Evolutionary conservation across 805 yeast species (phyloP).

Genomic region (Kregervanrija fluxuum): DNA sequence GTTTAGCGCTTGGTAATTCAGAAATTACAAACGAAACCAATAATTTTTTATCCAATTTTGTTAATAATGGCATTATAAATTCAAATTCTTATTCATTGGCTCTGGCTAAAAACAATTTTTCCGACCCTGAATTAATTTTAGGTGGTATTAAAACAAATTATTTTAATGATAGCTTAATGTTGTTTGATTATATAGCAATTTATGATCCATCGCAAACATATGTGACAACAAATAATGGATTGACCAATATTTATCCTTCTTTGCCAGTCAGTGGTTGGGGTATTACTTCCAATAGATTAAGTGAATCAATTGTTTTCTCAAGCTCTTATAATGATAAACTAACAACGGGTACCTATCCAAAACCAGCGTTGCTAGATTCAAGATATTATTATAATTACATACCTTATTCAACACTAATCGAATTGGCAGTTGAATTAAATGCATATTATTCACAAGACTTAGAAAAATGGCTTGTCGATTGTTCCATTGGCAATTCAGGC

Average conservation of each 20-base stretch:
- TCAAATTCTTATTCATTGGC: constrained; percentile 40
- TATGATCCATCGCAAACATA: constrained; percentile 11
- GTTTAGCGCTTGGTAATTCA: constrained; percentile 35
- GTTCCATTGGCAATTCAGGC: constrained; percentile 46
- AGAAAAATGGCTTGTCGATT: constrained; percentile 55
- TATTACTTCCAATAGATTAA: constrained; percentile 28
- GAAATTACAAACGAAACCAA: constrained; percentile 11
- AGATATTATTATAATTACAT: constrained; percentile 41
- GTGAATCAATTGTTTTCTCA: constrained; percentile 21
- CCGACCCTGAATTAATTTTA: constrained; percentile 35
- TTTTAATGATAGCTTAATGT: constrained; percentile 39
- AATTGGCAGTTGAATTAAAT: constrained; percentile 61
- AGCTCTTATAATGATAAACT: constrained; percentile 35
- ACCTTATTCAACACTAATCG: constrained; percentile 50
- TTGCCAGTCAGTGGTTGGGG: constrained; percentile 40
- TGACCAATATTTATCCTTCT: constrained; percentile 28
- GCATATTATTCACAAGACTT: constrained; percentile 48
- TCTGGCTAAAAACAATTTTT: constrained; percentile 21
- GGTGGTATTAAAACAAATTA: constrained; percentile 52
- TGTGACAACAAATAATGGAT: constrained; percentile 11
- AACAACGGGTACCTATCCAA: constrained; percentile 28
- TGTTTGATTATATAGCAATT: constrained; percentile 44
- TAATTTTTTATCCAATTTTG: constrained; percentile 30
- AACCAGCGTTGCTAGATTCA: constrained; percentile 55
- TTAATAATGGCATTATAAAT: constrained; percentile 23